Evolutionary conservation across 2,329 filamentous ascomycete species (phyloP).

Genomic region (Microthyrium microscopicum): DNA sequence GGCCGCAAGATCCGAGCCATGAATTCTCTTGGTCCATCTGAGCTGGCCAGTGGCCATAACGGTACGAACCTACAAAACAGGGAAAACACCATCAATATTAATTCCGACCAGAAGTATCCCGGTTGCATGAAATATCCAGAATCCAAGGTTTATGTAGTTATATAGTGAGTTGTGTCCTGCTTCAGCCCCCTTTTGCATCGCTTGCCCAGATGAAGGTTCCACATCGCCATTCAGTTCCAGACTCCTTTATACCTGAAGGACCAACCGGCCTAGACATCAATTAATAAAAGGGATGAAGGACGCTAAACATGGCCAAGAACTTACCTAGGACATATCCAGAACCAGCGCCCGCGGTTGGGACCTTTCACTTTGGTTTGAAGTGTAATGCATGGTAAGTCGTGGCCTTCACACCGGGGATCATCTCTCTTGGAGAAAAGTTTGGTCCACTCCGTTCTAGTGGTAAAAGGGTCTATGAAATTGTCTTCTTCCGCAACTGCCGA

Average conservation of each 20-base stretch:
- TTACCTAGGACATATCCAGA: conserved; percentile 52
- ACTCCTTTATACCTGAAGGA: conserved; percentile 71
- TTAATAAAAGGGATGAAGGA: conserved; percentile 1
- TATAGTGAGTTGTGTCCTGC: background rate
- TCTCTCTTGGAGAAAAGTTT: conserved; percentile 63
- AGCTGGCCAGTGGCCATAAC: too few relatives aligned
- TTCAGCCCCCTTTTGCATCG: conserved; percentile 35
- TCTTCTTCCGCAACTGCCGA: too few relatives aligned
- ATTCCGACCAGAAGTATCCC: too few relatives aligned
- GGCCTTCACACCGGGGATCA: conserved; percentile 62
- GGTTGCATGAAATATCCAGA: too few relatives aligned
- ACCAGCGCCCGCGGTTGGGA: conserved; percentile 53
- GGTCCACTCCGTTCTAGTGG: conserved; percentile 79
- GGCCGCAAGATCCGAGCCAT: too few relatives aligned
- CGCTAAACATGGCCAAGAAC: conserved; percentile 12
- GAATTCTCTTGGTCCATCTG: too few relatives aligned
- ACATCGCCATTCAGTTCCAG: conserved; percentile 73
- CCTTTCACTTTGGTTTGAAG: conserved; percentile 79
- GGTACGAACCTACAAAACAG: too few relatives aligned
- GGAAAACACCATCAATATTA: too few relatives aligned
- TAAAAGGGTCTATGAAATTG: too few relatives aligned
- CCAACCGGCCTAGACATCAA: conserved; percentile 48
- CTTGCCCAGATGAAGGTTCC: conserved; percentile 61
- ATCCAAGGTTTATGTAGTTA: too few relatives aligned
- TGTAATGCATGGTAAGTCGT: conserved; percentile 72